Evolutionary conservation across 2,329 filamentous ascomycete species (phyloP), one percentile per base, ranked within the genome.

Genomic region (Aspergillus latus): DNA sequence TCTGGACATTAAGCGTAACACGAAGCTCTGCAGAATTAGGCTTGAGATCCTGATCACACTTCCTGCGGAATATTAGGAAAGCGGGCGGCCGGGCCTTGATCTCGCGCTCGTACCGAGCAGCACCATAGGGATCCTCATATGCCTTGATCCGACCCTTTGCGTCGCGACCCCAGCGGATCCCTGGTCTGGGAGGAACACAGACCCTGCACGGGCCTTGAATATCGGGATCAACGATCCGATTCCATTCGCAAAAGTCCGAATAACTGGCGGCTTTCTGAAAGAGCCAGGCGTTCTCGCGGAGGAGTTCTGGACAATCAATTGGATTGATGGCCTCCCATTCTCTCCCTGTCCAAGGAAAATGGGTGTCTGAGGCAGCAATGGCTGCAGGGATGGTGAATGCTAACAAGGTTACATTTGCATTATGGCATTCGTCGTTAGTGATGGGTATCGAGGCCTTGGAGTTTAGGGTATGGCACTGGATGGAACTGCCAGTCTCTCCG

Each of bases 101-200:
- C 1, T 72, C 71, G 37, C 74, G 72, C 62, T 86, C 84, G 58
- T 78, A 84, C 0, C 66, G 56, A 1, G 76, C 78, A 30, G 82
- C 82, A 57, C 78, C 74, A 54, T 75, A 65, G 0, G 78, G 75
- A 59, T 85, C 76, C 63, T 85, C 84, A 48, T 78, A 79, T 1
- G 80, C 74, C 11, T 70, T 70, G 16, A 80, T 58, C 11, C 57
- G 59, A 5, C 66, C 66, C 43, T 62, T 66, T 45, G 58, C 59
- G 45, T 69, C 60, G 4, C 67, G 60, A 2, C 67, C 66, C 74
- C 73, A 76, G 9, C 70, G 49, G 7, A 74, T 66, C 28, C 59
- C 59, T 10, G 73, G 72, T 30, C 67, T 69, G 39, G 42, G 50
- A 9, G 73, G 73, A 6, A 67, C 64, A 48, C 73, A 76, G n/a